These are phyloP conservation scores for Mortierella sp. DNA, from an alignment of 371 early-diverging fungal genomes.

Conservation along the genomic window DNA sequence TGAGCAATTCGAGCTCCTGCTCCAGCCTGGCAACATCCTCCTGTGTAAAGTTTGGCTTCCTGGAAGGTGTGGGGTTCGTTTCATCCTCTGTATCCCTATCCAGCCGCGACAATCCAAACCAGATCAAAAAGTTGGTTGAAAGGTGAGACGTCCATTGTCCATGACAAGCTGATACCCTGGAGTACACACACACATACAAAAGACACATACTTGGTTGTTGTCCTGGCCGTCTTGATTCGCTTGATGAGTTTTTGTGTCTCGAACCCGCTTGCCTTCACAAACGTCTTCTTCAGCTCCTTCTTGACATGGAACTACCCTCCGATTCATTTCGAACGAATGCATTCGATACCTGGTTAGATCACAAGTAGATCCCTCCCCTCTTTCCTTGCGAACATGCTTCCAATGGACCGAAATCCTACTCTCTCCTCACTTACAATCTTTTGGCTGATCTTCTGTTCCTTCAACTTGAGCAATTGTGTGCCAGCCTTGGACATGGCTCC, in stretches of 20 bases:
- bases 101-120: no score
- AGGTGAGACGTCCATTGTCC: no score
- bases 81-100: constrained; percentile 21
- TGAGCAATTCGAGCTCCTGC: constrained; percentile 34
- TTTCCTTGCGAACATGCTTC: no score
- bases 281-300: constrained; percentile 42
- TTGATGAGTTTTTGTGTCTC: constrained; percentile 45
- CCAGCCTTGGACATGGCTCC: constrained; percentile 17
- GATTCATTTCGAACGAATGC: no score
- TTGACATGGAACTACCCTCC: constrained; percentile 38
- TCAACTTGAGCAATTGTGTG: constrained; percentile 38
- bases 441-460: constrained; percentile 58
- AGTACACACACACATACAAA: no score
- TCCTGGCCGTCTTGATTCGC: constrained; percentile 34
- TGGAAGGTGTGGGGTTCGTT: constrained; percentile 19
- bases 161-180: no score
- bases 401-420: no score
- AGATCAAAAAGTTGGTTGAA: not conserved
- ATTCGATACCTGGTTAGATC: not conserved
- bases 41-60: constrained; percentile 24
- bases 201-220: constrained; percentile 43
- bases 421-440: constrained; percentile 48
- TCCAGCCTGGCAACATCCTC: constrained; percentile 39
- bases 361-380: no score
- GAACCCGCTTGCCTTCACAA: constrained; percentile 35